A percentile compares a stretch with the other conserved stretches of the same genome.
These are phyloP conservation scores for Alnus glutinosa DNA, from an alignment of 306 rosid species.

Conservation along the genomic window DNA sequence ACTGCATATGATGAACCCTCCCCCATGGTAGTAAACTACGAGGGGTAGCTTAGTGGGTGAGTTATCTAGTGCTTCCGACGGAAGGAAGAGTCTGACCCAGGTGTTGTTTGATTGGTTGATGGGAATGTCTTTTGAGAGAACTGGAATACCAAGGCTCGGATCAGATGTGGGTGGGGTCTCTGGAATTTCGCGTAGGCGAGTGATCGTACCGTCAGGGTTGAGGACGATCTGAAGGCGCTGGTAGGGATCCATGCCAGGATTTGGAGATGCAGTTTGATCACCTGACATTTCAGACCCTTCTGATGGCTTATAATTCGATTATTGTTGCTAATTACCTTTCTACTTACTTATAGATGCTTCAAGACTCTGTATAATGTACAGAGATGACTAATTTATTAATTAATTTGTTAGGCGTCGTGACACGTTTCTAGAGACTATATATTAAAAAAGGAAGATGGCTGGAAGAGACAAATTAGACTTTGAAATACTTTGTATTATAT, in stretches of 20 bases:
- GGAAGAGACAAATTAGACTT: no score
- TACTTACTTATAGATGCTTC: no score
- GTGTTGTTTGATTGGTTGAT: constrained; percentile 46
- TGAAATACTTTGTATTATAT: no score
- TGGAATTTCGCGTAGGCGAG: constrained; percentile 31
- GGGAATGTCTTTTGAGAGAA: constrained; percentile 43
- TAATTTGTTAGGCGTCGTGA: no score
- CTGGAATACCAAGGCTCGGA: constrained; percentile 24
- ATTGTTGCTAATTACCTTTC: no score
- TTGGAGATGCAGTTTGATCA: background rate
- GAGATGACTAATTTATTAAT: no score
- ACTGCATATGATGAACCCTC: constrained; percentile 38
- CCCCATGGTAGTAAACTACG: constrained; percentile 44
- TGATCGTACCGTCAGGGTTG: constrained; percentile 42
- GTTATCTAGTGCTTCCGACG: constrained; percentile 31
- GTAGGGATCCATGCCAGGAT: constrained; percentile 26
- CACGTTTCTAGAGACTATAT: no score
- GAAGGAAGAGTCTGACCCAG: constrained; percentile 37
- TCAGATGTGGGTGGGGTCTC: constrained; percentile 33
- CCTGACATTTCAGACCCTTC: no score
- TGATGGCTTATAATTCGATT: no score
- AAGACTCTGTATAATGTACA: no score
- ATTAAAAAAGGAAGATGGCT: no score
- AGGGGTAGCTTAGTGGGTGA: constrained; percentile 37
- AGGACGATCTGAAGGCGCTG: constrained; percentile 30